These are phyloP conservation scores for Lactarius pseudohatsudake DNA, from an alignment of 768 basidiomycete species.

Conservation along the genomic window DNA sequence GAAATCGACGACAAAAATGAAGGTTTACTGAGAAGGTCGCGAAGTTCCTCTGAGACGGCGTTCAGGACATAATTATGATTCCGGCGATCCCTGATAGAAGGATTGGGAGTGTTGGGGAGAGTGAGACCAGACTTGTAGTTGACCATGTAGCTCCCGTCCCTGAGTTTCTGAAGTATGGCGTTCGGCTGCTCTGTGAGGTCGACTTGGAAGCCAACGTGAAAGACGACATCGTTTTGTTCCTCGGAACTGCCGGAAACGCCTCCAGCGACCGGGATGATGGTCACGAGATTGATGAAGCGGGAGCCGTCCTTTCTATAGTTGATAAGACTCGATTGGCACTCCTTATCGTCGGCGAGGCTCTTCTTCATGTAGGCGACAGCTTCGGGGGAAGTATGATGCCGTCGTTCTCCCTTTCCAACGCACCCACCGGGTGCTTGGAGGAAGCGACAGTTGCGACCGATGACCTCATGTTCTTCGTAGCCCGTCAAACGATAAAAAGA, in stretches of 20 bases:
- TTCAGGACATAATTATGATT: conserved; percentile 34
- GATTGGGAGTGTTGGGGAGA: conserved; percentile 26
- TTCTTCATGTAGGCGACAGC: conserved; percentile 69
- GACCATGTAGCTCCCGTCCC: conserved; percentile 73
- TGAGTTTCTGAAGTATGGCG: conserved; percentile 74
- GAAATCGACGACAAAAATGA: conserved; percentile 44
- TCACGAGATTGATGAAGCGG: conserved; percentile 90
- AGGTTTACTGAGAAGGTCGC: conserved; percentile 46
- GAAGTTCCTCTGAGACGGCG: conserved; percentile 54
- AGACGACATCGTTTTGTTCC: conserved; percentile 71
- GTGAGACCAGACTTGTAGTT: conserved; percentile 46
- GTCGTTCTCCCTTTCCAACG: conserved; percentile 50
- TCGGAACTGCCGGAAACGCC: conserved; percentile 47
- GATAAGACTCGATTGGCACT: conserved; percentile 83
- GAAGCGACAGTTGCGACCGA: conserved; percentile 91
- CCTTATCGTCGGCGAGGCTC: conserved; percentile 68
- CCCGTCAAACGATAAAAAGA: conserved; percentile 78
- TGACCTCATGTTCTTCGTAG: conserved; percentile 69
- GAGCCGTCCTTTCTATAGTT: conserved; percentile 86
- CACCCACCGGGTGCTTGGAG: conserved; percentile 74
- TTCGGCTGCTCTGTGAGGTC: conserved; percentile 87
- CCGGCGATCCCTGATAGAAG: conserved; percentile 37
- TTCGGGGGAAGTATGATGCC: conserved; percentile 61
- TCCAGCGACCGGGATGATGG: conserved; percentile 81
- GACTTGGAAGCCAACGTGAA: conserved; percentile 95